A percentile compares a stretch with the other conserved stretches of the same genome.
Conservation (phyloP, 306 rosid genomes). For the Mimosa pudica region DNA sequence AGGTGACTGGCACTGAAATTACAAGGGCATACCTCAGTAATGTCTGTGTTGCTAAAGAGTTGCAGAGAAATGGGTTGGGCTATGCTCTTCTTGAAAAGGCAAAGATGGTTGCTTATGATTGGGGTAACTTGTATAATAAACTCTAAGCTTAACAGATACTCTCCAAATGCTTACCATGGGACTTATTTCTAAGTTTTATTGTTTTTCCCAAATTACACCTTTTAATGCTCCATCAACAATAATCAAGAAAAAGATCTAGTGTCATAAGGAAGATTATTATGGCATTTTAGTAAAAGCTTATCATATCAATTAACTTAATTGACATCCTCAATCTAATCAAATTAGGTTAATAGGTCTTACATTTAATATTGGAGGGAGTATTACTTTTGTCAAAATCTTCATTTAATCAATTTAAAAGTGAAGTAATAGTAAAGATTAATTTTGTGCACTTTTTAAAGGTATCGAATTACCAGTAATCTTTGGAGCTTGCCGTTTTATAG, state of each 20-base stretch:
- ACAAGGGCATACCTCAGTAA: constrained; percentile 94
- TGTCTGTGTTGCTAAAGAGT: constrained; percentile 85
- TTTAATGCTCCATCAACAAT: too few relatives aligned
- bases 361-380: neutral
- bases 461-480: constrained; percentile 2
- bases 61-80: constrained; percentile 84
- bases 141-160: neutral
- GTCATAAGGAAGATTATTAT: too few relatives aligned
- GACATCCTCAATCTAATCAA: too few relatives aligned
- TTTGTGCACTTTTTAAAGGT: neutral
- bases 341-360: too few relatives aligned
- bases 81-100: constrained; percentile 74
- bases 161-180: too few relatives aligned
- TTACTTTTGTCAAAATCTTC: neutral
- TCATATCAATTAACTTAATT: too few relatives aligned
- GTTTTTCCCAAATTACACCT: too few relatives aligned
- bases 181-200: too few relatives aligned
- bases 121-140: constrained; percentile 63
- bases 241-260: too few relatives aligned
- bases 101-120: constrained; percentile 72
- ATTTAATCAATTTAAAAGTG: neutral
- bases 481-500: constrained; percentile 13
- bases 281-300: too few relatives aligned
- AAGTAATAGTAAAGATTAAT: neutral
- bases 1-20: constrained; percentile 70